Percentiles rank a stretch among this genome's conserved stretches.
phyloP scores from a whole-genome alignment of 1,284 basidiomycete genomes.

The Afroboletus lepidellus region DNA sequence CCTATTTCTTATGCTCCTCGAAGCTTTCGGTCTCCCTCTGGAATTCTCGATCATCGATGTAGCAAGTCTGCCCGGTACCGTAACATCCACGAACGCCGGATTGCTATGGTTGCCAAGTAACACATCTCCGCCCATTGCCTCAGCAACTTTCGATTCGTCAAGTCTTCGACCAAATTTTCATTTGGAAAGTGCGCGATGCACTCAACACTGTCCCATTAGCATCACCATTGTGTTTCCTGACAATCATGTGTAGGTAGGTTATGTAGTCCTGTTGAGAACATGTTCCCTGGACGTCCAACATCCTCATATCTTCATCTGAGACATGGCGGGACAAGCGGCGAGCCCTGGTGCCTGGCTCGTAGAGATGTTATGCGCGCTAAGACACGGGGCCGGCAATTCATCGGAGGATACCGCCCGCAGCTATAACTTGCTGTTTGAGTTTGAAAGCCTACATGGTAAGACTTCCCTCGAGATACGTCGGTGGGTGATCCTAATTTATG shows the following conservation, averaged over 20 bases:
- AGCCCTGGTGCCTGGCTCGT: slow-evolving; percentile 4
- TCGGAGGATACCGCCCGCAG: no score
- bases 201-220: not conserved
- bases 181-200: slow-evolving; percentile 6
- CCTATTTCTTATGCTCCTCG: slow-evolving; percentile 2
- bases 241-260: slow-evolving; percentile 6
- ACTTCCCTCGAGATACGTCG: no score
- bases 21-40: not conserved
- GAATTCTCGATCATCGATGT: not conserved
- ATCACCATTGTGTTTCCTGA: slow-evolving; percentile 3
- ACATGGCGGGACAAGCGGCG: slow-evolving; percentile 6
- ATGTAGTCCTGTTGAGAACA: not conserved
- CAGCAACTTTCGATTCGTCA: slow-evolving; percentile 1
- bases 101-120: slow-evolving; percentile 8
- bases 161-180: not conserved
- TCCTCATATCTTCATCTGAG: slow-evolving; percentile 6
- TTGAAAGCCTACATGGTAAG: no score
- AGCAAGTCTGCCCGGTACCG: not conserved
- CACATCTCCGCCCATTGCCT: not conserved
- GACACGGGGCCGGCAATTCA: no score
- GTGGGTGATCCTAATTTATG: not conserved
- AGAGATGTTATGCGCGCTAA: not conserved
- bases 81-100: not conserved
- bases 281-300: slow-evolving; percentile 6
- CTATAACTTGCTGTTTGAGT: no score